These are phyloP conservation scores for Dioscorea cayenensis DNA, from an alignment of 116 monocot species.

Conservation along the genomic window DNA sequence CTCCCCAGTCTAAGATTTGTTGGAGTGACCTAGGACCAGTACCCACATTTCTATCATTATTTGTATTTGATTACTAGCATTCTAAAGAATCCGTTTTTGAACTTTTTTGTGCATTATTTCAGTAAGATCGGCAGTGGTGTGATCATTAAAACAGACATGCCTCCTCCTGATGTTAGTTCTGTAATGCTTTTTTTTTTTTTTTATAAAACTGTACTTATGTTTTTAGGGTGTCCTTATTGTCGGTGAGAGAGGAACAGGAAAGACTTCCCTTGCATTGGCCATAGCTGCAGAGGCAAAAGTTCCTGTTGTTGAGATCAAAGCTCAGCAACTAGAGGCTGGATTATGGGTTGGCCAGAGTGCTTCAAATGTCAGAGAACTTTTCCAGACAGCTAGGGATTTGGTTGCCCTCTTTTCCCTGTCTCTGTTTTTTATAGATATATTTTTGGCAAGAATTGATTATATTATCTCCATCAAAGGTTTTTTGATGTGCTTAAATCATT, in stretches of 20 bases:
- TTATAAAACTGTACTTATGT: neutral
- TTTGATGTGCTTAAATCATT: too few species aligned
- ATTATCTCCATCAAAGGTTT: too few species aligned
- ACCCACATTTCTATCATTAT: too few species aligned
- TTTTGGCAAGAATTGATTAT: too few species aligned
- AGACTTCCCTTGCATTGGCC: slow-evolving; percentile 87
- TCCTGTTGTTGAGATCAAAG: slow-evolving; percentile 81
- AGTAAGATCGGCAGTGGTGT: too few species aligned
- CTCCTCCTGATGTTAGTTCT: neutral
- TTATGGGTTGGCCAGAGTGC: slow-evolving; percentile 92
- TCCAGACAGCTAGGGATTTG: slow-evolving; percentile 90
- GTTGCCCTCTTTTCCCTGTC: slow-evolving; percentile 26
- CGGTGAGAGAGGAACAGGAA: slow-evolving; percentile 87
- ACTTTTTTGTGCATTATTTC: too few species aligned
- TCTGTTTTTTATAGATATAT: neutral
- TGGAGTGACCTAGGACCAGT: too few species aligned
- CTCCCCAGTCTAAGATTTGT: too few species aligned
- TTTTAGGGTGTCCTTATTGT: slow-evolving; percentile 88
- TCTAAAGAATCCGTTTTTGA: too few species aligned
- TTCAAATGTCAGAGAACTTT: slow-evolving; percentile 88
- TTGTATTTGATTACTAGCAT: too few species aligned
- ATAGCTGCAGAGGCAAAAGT: slow-evolving; percentile 92
- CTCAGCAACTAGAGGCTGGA: slow-evolving; percentile 80
- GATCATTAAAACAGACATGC: too few species aligned
- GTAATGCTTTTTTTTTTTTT: neutral